Base-by-base conservation (phyloP, 495 filamentous ascomycete genomes). In the Penicillium crystallinum region DNA sequence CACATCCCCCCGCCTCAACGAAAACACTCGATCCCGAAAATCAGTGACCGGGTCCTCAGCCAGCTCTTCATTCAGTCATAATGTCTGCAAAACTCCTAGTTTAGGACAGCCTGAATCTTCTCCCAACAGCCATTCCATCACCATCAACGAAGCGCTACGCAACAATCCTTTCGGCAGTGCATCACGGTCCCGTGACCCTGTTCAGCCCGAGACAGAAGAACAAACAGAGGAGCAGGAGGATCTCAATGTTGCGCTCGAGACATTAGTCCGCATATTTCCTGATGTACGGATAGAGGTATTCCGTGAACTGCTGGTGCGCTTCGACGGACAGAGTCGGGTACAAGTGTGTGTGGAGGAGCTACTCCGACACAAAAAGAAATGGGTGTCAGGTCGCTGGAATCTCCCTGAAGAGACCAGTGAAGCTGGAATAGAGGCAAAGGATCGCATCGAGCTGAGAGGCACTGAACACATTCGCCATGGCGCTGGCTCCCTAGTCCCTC, bases 211-310 rank as follows among this genome's bases (percentile, higher is more conserved):
- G n/a, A 37, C 48, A 11, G 68, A 71, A 18, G 69, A 75, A 27
- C 65, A 63, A 40, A 51, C 50, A 14, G 60, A 47, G 6, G 71
- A 73, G 40, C 79, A 92, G 19, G 74, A 79, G 35, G 84, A 87
- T 33, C 73, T 96, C 18, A 98, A 98, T 68, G 68, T 75, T 12
- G 79, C 83, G 36, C 81, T 98, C 46, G 78, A 82, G 30, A 77
- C 75, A 1, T 80, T 98, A 10, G 82, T 82, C 3, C 78, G 77
- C 6, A 76, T 96, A 2, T 98, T 98, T 57, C 93, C 93, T 6
- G 84, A 95, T 67, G 76, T 96, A 19, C 84, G 88, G 49, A 75
- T 92, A 52, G 90, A 96, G 47, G 91, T 95, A n/a, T 91, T 98
- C 58, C 83, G 93, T 11, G 91, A 95, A 65, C 82, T 97, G 77